Evolutionary conservation across 345 rosid genomes (phyloP), one percentile per base, ranked within the genome.

Genomic region (Salix udensis): DNA sequence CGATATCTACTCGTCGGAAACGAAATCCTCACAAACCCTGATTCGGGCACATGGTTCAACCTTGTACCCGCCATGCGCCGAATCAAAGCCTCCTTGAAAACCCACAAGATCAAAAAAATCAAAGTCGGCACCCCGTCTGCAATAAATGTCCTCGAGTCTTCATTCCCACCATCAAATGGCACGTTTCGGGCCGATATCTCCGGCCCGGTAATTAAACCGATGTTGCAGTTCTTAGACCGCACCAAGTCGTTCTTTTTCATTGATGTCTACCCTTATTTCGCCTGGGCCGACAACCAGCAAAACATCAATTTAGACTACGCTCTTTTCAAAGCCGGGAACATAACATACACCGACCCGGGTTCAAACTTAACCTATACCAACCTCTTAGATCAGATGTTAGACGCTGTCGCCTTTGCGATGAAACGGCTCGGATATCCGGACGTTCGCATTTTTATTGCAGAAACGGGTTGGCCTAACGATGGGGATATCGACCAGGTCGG

Each of bases 381-480:
- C 77, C 87, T 96, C 39, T 96, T 96, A 61, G 99, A 93, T 83
- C 99, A 96, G 70, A 93, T 93, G 93, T 71, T 93, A 2, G 99
- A 96, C 80, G 88, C 99, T 1, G 74, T 85, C 67, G 70, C 86
- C 77, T 96, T 90, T 80, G 99, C 97, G 3, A 91, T 92, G 97
- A 86, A 86, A 70, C 85, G 89, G 1, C 78, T 91, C 77, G 99
- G 97, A 61, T 89, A 86, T 74, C 87, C 90, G 55, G 83, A 89
- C 72, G 72, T 93, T 71, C 91, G 97, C 79, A 78, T 96, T 76
- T 93, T 88, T 78, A 88, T 96, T n/a, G 97, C 96, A 0, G 99
- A 96, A 83, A 96, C 99, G 69, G 99, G 98, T 53, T 93, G 99
- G 99, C 99, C 99, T 42, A 96, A 84, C n/a, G 87, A 36, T 24